Evolutionary conservation across 2,329 filamentous ascomycete genomes (phyloP).

Genomic region (Fusarium graminum): DNA sequence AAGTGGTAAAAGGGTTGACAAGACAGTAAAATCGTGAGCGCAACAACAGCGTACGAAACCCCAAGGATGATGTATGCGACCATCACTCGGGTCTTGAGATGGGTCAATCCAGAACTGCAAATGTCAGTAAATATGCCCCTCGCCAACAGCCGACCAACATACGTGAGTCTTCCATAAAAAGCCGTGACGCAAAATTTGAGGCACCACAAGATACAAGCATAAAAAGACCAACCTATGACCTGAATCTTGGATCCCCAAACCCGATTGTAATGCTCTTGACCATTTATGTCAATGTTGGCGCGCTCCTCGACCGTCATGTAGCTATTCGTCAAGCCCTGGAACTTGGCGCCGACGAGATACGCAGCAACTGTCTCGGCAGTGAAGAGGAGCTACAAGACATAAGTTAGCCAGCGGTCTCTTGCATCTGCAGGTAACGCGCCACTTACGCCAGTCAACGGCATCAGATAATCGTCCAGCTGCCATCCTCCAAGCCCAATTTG

Average conservation of each 20-base stretch:
- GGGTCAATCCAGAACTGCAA: slow-evolving; percentile 34
- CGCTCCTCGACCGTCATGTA: slow-evolving; percentile 40
- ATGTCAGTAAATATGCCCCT: neutral
- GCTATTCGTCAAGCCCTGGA: slow-evolving; percentile 41
- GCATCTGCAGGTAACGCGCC: neutral
- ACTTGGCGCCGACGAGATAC: slow-evolving; percentile 42
- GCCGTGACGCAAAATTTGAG: slow-evolving; percentile 50
- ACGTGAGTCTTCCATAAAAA: slow-evolving; percentile 51
- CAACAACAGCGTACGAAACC: slow-evolving; percentile 30
- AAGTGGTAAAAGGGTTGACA: slow-evolving; percentile 59
- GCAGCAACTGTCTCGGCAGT: slow-evolving; percentile 42
- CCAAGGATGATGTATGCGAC: slow-evolving; percentile 39
- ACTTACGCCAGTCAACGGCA: slow-evolving; percentile 44
- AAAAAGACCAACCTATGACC: slow-evolving; percentile 51
- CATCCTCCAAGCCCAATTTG: slow-evolving; percentile 33
- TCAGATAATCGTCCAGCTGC: slow-evolving; percentile 43
- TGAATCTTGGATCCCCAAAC: slow-evolving; percentile 52
- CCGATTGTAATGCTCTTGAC: slow-evolving; percentile 42
- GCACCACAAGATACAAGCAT: slow-evolving; percentile 50
- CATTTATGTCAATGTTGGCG: slow-evolving; percentile 26
- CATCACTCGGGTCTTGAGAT: slow-evolving; percentile 28
- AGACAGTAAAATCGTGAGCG: slow-evolving; percentile 28
- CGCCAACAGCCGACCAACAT: slow-evolving; percentile 10
- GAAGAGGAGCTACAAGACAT: slow-evolving; percentile 30
- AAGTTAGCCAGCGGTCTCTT: neutral